Evolutionary conservation across 495 filamentous ascomycete species (phyloP), one percentile per base, ranked within the genome.

Genomic region (Penicillium subrubescens): DNA sequence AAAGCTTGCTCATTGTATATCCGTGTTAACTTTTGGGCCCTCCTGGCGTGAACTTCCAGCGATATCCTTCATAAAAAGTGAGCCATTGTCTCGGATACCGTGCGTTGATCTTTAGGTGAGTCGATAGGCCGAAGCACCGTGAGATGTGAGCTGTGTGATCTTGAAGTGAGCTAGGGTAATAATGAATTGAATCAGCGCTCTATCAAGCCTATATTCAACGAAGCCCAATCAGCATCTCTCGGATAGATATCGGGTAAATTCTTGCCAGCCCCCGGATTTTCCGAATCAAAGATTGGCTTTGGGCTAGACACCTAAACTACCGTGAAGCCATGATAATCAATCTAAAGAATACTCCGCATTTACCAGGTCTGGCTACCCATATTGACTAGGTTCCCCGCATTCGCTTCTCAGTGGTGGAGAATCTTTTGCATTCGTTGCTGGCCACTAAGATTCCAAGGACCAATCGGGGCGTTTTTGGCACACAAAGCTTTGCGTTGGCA

Each of bases 1-100:
- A 78, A 17, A 78, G 61, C 50, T 75, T 71, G 3, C 67, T 71
- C 73, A 75, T 76, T 2, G 27, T 64, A 10, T 55, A 17, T 1
- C 31, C 53, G 2, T 35, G 53, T 11, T 31, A 27, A 53, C 25
- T 31, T 27, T 53, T 14, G 4, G 31, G 27, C 17, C 12, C n/a
- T 21, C 8, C 25, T 33, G 6, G 33, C n/a, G 19, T n/a, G 8
- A 46, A 3, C n/a, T 23, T 46, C 6, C n/a, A 10, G 17, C 8
- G 43, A 12, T 7, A 46, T 46, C 21, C 11, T 19, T 3, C 19
- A n/a, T 19, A 1, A 8, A n/a, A 44, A 17, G 41, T 19, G 17
- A 7, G 2, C 7, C n/a, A 19, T 19, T 44, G 41, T 17, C n/a
- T n/a, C 4, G 3, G 17, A 44, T n/a, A n/a, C 8, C 15, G 41